Conservation (phyloP, 805 yeast species). For the Candida maris region DNA sequence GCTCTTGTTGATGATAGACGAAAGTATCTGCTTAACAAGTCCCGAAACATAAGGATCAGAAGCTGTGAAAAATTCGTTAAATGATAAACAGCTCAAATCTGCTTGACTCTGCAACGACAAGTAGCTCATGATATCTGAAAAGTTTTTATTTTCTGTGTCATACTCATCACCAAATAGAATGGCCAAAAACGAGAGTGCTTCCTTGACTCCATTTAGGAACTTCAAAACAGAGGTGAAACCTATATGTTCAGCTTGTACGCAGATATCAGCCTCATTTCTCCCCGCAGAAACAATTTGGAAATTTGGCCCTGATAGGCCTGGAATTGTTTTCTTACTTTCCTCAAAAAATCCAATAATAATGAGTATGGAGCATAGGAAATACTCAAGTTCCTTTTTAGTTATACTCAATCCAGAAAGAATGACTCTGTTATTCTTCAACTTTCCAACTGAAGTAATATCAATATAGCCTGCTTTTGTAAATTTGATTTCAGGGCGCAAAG, state of each 20-base stretch:
- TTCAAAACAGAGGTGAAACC: constrained; percentile 77
- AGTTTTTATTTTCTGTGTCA: constrained; percentile 36
- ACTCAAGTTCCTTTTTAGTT: constrained; percentile 54
- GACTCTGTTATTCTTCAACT: constrained; percentile 34
- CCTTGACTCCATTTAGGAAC: constrained; percentile 74
- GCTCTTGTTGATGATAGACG: constrained; percentile 84
- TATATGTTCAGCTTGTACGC: constrained; percentile 85
- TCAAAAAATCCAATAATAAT: constrained; percentile 68
- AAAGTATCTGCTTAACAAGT: constrained; percentile 78
- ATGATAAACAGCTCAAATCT: constrained; percentile 62
- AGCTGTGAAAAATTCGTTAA: constrained; percentile 76
- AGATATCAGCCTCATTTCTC: constrained; percentile 53
- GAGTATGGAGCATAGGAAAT: constrained; percentile 64
- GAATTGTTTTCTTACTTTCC: constrained; percentile 58
- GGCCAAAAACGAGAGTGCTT: constrained; percentile 83
- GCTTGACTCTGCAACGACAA: constrained; percentile 65
- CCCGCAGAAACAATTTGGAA: constrained; percentile 47
- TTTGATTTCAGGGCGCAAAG: constrained; percentile 30
- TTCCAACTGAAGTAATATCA: constrained; percentile 38
- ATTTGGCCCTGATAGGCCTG: constrained; percentile 57
- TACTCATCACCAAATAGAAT: constrained; percentile 69
- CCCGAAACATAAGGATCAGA: constrained; percentile 50
- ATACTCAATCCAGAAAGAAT: constrained; percentile 45
- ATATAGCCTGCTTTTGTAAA: constrained; percentile 35
- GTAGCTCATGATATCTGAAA: constrained; percentile 66